Evolutionary conservation across 192 early-diverging fungal genomes (phyloP), one percentile per base, ranked within the genome.

Genomic region (Coemansia sp.): DNA sequence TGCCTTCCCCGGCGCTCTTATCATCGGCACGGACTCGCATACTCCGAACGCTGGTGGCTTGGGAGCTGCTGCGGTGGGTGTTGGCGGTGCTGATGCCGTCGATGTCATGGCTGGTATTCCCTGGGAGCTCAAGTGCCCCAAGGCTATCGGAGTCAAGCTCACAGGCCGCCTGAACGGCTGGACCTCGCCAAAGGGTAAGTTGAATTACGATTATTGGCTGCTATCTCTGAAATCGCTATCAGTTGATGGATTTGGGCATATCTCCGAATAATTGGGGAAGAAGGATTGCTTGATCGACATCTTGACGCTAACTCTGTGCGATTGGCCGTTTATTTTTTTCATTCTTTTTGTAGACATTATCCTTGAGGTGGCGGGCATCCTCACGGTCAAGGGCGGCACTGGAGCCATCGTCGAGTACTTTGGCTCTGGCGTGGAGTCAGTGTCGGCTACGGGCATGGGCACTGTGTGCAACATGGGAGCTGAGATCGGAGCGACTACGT

Each of bases 391-490:
- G 83, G 97, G 97, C 77, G 97, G 97, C 66, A 99, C 97, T 5
- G 97, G 97, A 33, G 92, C 90, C 68, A 95, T 98, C 46, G 89
- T 99, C 79, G 97, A 99, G 84, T 99, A 99, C 80, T 98, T 97
- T 87, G 97, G 97, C 49, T 81, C 90, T 42, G 97, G 97, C 68
- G 91, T 93, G 31, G 89, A 94, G 40, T 89, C 92, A 29, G 85
- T 99, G 62, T 95, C 94, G 34, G 96, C 95, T 87, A 99, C 97
- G 36, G 97, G 97, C 55, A 98, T 98, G 97, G 97, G 96, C 15
- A 99, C 97, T n/a, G 97, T 99, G 70, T 98, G 96, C 85, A 99
- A 99, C 86, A 99, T 99, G 97, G 97, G 97, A 47, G 97, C 97
- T 47, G 97, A 99, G 71, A 87, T 99, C 63, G 97, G 97, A 57